These are phyloP conservation scores for Vigna hirtella DNA, from an alignment of 306 rosid genomes.

Conservation along the genomic window DNA sequence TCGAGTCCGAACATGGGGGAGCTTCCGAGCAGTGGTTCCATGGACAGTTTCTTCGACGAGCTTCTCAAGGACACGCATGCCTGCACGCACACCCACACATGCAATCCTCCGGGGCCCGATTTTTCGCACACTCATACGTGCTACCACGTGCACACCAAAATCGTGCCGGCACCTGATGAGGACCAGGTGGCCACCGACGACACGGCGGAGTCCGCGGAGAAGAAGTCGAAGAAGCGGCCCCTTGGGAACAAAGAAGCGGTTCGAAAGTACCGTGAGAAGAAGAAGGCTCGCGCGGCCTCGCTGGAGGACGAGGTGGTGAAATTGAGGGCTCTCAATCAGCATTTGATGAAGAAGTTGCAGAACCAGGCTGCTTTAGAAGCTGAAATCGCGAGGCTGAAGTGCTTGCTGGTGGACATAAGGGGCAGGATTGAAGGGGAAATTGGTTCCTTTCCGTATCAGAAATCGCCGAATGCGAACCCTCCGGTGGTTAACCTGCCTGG, in stretches of 20 bases:
- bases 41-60: conserved; percentile 88
- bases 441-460: conserved; percentile 91
- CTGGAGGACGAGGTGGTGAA: conserved; percentile 91
- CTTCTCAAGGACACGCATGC: conserved; percentile 79
- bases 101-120: conserved; percentile 99
- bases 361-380: conserved; percentile 92
- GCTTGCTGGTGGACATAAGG: conserved; percentile 95
- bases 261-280: conserved; percentile 96
- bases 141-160: conserved; percentile 90
- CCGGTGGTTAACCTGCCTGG: conserved; percentile 47
- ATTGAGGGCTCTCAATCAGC: conserved; percentile 82
- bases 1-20: conserved; percentile 72
- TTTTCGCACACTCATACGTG: conserved; percentile 91
- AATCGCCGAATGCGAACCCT: conserved; percentile 54
- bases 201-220: conserved; percentile 79
- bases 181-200: conserved; percentile 80
- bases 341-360: conserved; percentile 84
- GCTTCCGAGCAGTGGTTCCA: conserved; percentile 73
- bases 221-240: conserved; percentile 76
- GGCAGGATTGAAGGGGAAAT: conserved; percentile 99
- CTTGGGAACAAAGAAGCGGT: conserved; percentile 89
- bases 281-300: conserved; percentile 86
- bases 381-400: conserved; percentile 88
- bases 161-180: conserved; percentile 70
- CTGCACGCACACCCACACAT: conserved; percentile 96